Conservation (phyloP, 202 grass and related monocot genomes). For the Schoenoplectus tabernaemontani region DNA sequence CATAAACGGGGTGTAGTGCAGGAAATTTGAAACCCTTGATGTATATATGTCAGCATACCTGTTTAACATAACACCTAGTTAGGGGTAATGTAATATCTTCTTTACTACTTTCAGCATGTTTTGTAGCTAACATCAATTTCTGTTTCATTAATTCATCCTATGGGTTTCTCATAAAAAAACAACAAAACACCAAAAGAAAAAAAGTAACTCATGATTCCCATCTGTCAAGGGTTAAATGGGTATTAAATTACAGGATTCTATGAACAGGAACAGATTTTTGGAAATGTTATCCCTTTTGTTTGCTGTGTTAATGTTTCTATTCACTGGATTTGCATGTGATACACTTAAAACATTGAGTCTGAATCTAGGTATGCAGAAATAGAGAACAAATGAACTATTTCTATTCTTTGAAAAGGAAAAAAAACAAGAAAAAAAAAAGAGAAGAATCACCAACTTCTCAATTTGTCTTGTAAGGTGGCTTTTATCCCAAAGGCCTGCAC, state of each 20-base stretch:
- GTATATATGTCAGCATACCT: conserved; percentile 99
- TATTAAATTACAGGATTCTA: not conserved
- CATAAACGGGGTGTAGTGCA: conserved; percentile 96
- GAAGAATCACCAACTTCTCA: conserved; percentile 60
- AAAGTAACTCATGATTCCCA: not conserved
- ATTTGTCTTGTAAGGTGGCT: conserved; percentile 93
- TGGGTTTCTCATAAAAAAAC: too few species aligned
- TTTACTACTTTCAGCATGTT: too few species aligned
- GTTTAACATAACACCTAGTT: conserved; percentile 11
- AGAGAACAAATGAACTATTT: not conserved
- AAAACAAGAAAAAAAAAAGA: not conserved
- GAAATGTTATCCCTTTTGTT: not conserved
- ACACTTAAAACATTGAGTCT: not conserved
- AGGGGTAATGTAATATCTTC: too few species aligned
- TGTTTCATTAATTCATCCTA: too few species aligned
- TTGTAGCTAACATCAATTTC: too few species aligned
- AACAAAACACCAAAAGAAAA: conserved; percentile 28
- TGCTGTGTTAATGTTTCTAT: not conserved
- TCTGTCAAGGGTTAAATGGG: not conserved
- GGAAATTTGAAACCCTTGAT: conserved; percentile 96
- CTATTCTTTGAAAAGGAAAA: not conserved
- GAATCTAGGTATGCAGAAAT: not conserved
- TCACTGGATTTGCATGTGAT: not conserved
- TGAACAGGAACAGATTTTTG: not conserved
- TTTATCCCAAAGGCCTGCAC: conserved; percentile 94